Conservation (phyloP, 306 rosid genomes). For the Quercus robur region DNA sequence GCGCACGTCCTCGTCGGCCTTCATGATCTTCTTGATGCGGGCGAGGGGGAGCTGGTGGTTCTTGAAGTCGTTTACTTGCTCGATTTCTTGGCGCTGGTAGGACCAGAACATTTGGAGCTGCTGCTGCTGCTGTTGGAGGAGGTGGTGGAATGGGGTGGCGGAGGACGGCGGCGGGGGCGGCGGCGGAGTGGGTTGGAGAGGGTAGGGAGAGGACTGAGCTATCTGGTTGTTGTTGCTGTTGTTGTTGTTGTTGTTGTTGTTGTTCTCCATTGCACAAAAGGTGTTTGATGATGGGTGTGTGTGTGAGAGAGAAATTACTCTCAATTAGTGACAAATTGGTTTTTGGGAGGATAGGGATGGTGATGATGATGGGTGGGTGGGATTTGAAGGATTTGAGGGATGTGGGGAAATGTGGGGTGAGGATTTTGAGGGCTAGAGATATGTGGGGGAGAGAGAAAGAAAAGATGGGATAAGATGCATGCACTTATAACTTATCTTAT, state of each 20-base stretch:
- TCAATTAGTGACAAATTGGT: background rate
- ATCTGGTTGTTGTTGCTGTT: slow-evolving; percentile 22
- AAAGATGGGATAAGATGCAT: slow-evolving; percentile 18
- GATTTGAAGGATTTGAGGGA: background rate
- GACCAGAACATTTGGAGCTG: slow-evolving; percentile 98
- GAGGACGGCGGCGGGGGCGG: slow-evolving; percentile 59
- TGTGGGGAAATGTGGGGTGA: slow-evolving; percentile 7
- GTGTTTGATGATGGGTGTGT: background rate
- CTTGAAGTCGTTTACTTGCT: slow-evolving; percentile 89
- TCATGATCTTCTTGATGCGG: slow-evolving; percentile 99
- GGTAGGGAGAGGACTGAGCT: slow-evolving; percentile 45
- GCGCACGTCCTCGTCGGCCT: slow-evolving; percentile 98
- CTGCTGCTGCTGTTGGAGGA: slow-evolving; percentile 87
- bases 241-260: background rate
- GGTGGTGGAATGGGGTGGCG: slow-evolving; percentile 91
- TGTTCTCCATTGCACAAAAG: slow-evolving; percentile 39
- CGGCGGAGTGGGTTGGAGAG: slow-evolving; percentile 38
- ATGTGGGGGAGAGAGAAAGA: background rate
- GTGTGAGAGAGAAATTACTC: background rate
- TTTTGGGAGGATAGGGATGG: background rate
- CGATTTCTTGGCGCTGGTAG: slow-evolving; percentile 87
- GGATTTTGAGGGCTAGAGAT: slow-evolving; percentile 10
- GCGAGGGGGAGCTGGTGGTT: slow-evolving; percentile 98
- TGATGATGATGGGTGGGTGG: slow-evolving; percentile 3
- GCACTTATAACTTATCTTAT: background rate